These are phyloP conservation scores for Madurella mycetomatis DNA, from an alignment of 2,329 filamentous ascomycete genomes.

Conservation along the genomic window DNA sequence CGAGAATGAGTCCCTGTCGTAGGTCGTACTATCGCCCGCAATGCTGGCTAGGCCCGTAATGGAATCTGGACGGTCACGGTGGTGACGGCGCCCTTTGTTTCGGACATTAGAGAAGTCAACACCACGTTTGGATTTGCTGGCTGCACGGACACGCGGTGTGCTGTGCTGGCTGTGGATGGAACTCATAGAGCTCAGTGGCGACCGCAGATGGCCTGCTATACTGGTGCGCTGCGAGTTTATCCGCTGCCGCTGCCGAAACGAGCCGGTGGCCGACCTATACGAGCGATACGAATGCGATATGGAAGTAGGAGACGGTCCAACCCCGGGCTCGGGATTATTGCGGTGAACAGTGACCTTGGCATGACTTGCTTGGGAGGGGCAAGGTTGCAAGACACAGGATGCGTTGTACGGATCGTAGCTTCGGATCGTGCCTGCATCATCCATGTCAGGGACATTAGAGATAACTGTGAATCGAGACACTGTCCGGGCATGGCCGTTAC, in stretches of 20 bases:
- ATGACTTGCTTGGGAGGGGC: conserved; percentile 50
- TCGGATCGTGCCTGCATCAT: conserved; percentile 45
- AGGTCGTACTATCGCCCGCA: conserved; percentile 28
- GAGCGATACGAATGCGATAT: conserved; percentile 30
- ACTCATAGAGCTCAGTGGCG: conserved; percentile 41
- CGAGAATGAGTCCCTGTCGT: conserved; percentile 24
- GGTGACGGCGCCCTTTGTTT: conserved; percentile 24
- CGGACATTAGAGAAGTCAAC: conserved; percentile 52
- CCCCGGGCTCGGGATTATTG: conserved; percentile 33
- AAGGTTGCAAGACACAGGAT: conserved; percentile 47
- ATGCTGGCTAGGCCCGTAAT: conserved; percentile 27
- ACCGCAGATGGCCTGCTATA: conserved; percentile 29
- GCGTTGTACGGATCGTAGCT: conserved; percentile 85
- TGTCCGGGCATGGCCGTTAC: conserved; percentile 47
- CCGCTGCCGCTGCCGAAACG: conserved; percentile 24
- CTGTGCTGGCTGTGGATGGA: conserved; percentile 48
- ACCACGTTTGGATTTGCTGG: conserved; percentile 46
- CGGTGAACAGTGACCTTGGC: conserved; percentile 67
- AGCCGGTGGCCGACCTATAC: conserved; percentile 23
- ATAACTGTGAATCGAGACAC: conserved; percentile 62
- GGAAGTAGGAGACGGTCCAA: conserved; percentile 32
- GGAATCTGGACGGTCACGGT: conserved; percentile 18
- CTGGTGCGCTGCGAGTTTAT: conserved; percentile 33
- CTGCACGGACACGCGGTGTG: conserved; percentile 39
- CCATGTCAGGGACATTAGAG: conserved; percentile 53